Conservation (phyloP, 768 basidiomycete genomes). For the Mycena albidolilacea region DNA sequence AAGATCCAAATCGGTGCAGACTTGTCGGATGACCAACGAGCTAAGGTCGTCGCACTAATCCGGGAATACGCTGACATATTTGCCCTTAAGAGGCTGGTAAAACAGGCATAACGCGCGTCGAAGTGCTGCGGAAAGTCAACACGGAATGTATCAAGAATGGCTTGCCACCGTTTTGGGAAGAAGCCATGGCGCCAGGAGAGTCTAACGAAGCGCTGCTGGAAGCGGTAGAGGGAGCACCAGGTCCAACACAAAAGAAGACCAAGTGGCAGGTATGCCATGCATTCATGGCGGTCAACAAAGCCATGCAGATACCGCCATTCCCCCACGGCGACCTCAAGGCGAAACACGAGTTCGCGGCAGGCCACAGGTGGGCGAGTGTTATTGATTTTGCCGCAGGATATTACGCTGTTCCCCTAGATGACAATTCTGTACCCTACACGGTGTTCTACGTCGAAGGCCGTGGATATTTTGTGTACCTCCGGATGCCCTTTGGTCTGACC, state of each 20-base stretch:
- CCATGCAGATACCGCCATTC: constrained; percentile 43
- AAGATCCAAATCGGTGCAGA: constrained; percentile 42
- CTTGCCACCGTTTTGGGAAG: too few species aligned
- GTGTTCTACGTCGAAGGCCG: constrained; percentile 53
- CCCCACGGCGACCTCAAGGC: constrained; percentile 54
- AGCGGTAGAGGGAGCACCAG: background rate
- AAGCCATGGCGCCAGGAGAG: too few species aligned
- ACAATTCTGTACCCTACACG: constrained; percentile 45
- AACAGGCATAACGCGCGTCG: too few species aligned
- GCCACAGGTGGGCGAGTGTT: constrained; percentile 26
- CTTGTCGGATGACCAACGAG: constrained; percentile 28
- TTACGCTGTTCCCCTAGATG: constrained; percentile 42
- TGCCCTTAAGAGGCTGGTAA: background rate
- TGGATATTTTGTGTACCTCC: constrained; percentile 52
- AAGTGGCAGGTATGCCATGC: constrained; percentile 4
- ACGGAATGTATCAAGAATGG: too few species aligned
- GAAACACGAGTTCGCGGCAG: constrained; percentile 54
- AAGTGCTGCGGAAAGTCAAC: too few species aligned
- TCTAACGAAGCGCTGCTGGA: background rate
- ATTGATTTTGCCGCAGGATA: constrained; percentile 59
- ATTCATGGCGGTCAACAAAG: too few species aligned
- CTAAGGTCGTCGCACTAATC: background rate
- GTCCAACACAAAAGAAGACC: background rate
- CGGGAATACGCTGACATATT: constrained; percentile 37
- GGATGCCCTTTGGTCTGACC: constrained; percentile 58